Evolutionary conservation across 441 rosid species (phyloP).

Genomic region (Populus hybrid): DNA sequence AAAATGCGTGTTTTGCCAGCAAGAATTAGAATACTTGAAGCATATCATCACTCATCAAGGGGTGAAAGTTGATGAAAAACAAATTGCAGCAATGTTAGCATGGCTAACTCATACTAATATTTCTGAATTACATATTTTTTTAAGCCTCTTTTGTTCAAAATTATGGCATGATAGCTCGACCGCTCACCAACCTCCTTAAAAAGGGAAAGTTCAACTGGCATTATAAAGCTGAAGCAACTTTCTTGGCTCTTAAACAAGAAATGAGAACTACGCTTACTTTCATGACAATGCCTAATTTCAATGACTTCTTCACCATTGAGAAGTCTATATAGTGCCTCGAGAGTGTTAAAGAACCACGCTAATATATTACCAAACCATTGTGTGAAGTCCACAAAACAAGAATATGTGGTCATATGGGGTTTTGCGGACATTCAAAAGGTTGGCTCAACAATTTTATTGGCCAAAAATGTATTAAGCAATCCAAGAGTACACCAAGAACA

Average conservation of each 20-base stretch:
- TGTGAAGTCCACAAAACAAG: no score
- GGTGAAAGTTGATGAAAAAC: not conserved
- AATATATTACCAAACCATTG: no score
- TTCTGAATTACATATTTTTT: not conserved
- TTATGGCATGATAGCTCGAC: not conserved
- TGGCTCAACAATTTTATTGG: not conserved
- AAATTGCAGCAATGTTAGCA: not conserved
- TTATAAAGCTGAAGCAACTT: no score
- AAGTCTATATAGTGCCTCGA: no score
- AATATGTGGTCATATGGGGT: no score
- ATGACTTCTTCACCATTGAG: no score
- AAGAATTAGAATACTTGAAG: not conserved
- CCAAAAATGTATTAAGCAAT: not conserved
- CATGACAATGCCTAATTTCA: no score
- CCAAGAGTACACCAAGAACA: no score
- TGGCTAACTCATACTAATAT: constrained; percentile 4
- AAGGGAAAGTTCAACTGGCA: no score
- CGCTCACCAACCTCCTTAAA: not conserved
- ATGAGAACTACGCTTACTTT: no score
- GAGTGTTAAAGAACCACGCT: no score
- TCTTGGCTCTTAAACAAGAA: no score
- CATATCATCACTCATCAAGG: not conserved
- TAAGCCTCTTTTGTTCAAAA: not conserved
- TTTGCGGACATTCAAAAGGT: not conserved
- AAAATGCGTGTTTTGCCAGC: not conserved